Conservation (phyloP, 441 rosid species). For the Arabidopsis hybrid region DNA sequence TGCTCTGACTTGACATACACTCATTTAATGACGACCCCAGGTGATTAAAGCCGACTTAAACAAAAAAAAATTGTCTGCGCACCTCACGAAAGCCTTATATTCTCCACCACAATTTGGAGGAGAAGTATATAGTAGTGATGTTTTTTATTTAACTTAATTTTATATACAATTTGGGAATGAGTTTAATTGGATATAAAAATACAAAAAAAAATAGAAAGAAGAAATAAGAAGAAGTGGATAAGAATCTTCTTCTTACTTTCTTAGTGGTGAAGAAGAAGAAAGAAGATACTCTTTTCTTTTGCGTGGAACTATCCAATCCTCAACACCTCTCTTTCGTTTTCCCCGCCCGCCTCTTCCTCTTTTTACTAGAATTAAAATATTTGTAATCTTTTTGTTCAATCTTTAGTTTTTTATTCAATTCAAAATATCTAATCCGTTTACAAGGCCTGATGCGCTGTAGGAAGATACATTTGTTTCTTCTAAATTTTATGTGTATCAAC, state of each 20-base stretch:
- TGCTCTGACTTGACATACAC: constrained; percentile 37
- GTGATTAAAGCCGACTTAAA: constrained; percentile 14
- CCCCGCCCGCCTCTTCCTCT: constrained; percentile 25
- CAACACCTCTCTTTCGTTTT: constrained; percentile 20
- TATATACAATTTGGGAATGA: background rate
- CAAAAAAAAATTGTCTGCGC: constrained; percentile 24
- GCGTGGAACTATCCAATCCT: constrained; percentile 41
- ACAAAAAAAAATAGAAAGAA: background rate
- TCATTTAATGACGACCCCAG: constrained; percentile 4
- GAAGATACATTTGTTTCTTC: no score
- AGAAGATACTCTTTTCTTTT: constrained; percentile 41
- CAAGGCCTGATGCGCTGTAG: no score
- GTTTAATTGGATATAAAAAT: background rate
- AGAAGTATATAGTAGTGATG: background rate
- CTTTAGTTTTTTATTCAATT: background rate
- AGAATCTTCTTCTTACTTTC: constrained; percentile 40
- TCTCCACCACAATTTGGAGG: background rate
- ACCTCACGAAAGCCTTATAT: constrained; percentile 12
- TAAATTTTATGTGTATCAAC: background rate
- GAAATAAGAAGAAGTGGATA: constrained; percentile 34
- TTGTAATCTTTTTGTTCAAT: constrained; percentile 6
- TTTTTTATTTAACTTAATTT: background rate
- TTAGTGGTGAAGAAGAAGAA: constrained; percentile 38
- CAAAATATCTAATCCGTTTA: background rate
- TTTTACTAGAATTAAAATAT: no score